These are phyloP conservation scores for Colletotrichum cordylinicola DNA, from an alignment of 2,329 filamentous ascomycete genomes.

Conservation along the genomic window DNA sequence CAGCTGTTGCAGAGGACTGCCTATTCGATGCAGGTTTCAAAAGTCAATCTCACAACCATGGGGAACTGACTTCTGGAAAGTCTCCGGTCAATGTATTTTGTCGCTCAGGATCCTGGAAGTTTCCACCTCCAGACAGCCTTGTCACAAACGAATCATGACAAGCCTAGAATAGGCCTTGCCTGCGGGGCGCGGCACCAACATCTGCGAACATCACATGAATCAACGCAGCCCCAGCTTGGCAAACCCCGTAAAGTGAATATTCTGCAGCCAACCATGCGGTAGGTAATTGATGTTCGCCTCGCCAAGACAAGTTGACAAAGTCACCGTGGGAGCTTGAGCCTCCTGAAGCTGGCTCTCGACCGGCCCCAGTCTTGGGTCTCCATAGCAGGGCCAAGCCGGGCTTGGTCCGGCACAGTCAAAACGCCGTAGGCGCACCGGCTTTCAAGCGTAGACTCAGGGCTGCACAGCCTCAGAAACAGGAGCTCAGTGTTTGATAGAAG, in stretches of 20 bases:
- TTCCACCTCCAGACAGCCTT: not conserved
- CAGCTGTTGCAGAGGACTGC: not conserved
- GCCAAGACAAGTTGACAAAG: not conserved
- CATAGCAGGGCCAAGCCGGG: not conserved
- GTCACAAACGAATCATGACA: not conserved
- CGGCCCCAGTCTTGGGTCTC: not conserved
- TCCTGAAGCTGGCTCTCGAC: not conserved
- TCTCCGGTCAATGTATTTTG: not conserved
- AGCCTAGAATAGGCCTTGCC: rapidly evolving
- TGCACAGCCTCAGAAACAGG: not conserved
- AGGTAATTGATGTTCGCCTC: not conserved
- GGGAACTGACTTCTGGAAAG: not conserved
- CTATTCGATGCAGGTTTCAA: not conserved
- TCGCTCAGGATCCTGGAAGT: not conserved
- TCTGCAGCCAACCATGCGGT: not conserved
- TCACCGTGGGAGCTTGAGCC: not conserved
- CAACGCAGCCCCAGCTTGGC: not conserved
- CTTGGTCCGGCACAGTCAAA: not conserved
- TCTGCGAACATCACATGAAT: not conserved
- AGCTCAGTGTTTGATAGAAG: not conserved
- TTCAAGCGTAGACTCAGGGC: not conserved
- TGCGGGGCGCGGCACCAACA: not conserved
- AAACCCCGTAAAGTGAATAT: not conserved
- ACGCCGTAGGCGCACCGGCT: not conserved
- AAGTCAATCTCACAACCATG: not conserved